Base-by-base conservation (phyloP, 805 yeast species). In the Hanseniaspora guilliermondii region DNA sequence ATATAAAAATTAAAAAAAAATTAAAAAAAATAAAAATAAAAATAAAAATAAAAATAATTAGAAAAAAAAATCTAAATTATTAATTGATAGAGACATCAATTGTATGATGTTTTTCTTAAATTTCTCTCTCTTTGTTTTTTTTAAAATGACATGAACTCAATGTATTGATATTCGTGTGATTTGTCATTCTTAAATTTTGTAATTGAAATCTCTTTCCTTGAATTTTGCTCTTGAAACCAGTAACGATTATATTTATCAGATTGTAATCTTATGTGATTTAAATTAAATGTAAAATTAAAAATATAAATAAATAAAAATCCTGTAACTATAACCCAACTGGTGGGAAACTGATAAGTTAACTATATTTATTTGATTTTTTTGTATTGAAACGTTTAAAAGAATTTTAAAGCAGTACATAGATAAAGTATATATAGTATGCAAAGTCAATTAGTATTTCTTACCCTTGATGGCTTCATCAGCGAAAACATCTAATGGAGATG, bases 401-500 rank as follows among this genome's bases (percentile, higher is more conserved):
- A 35, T 33, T 9, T 12, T 21, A 21, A 25, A 21, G 25, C 24
- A 35, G 8, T 19, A 27, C 22, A 53, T 52, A 53, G 30, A 53
- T 38, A 42, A 56, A 21, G n/a, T 45, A 30, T 27, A 27, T 30
- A 30, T 37, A 36, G 27, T 24, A 49, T 56, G 56, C 41, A 61
- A 60, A 61, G n/a, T 60, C 64, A 71, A 62, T 76, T 82, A 83
- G 77, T 77, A 82, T 75, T 80, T 82, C 80, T 81, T 84, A 80
- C 82, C 83, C 72, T 78, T 69, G 62, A 76, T 79, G 68, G 86
- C 85, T 74, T 83, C 88, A 68, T 84, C 91, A 70, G 91, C 82
- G 82, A 83, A 89, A 71, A 84, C 81, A 71, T 93, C 98, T 75
- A 93, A 80, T 74, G 98, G 98, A 72, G 95, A 86, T 66, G 85